Evolutionary conservation across 495 filamentous ascomycete genomes (phyloP).

Genomic region (Aspergillus funiculosus): DNA sequence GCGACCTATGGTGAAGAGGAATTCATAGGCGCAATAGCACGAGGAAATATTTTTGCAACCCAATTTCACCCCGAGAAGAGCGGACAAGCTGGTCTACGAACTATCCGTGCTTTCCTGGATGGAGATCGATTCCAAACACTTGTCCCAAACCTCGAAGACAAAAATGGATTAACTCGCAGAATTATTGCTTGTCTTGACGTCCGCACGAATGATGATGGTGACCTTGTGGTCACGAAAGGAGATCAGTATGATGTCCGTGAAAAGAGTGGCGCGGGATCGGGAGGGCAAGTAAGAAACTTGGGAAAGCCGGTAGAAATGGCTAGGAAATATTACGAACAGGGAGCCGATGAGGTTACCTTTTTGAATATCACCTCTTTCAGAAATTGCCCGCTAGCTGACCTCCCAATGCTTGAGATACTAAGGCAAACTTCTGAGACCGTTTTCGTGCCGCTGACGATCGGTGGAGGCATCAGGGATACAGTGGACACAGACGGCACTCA

Average conservation of each 20-base stretch:
- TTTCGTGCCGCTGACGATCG: slow-evolving; percentile 95
- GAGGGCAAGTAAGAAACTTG: slow-evolving; percentile 78
- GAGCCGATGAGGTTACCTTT: slow-evolving; percentile 94
- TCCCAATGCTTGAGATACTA: slow-evolving; percentile 93
- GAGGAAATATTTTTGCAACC: slow-evolving; percentile 78
- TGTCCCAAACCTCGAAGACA: slow-evolving; percentile 26
- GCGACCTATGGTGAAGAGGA: slow-evolving; percentile 82
- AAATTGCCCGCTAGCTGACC: slow-evolving; percentile 83
- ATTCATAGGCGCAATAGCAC: slow-evolving; percentile 86
- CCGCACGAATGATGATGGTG: slow-evolving; percentile 89
- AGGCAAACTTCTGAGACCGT: slow-evolving; percentile 81
- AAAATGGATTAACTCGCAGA: slow-evolving; percentile 72
- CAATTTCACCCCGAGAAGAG: slow-evolving; percentile 99
- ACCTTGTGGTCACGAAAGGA: slow-evolving; percentile 95
- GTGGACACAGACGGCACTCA: slow-evolving; percentile 84
- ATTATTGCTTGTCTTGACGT: slow-evolving; percentile 97
- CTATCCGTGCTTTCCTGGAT: slow-evolving; percentile 78
- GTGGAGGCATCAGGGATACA: slow-evolving; percentile 89
- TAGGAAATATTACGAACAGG: slow-evolving; percentile 89
- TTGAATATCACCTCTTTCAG: slow-evolving; percentile 97
- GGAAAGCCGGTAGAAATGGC: slow-evolving; percentile 97
- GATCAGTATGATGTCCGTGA: slow-evolving; percentile 99
- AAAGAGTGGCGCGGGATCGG: slow-evolving; percentile 53
- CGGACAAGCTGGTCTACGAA: slow-evolving; percentile 76
- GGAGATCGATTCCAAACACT: slow-evolving; percentile 47